Percentiles rank a stretch among this genome's conserved stretches.
Conservation (phyloP, 2,329 filamentous ascomycete genomes). For the Pseudodiploospora longispora region DNA sequence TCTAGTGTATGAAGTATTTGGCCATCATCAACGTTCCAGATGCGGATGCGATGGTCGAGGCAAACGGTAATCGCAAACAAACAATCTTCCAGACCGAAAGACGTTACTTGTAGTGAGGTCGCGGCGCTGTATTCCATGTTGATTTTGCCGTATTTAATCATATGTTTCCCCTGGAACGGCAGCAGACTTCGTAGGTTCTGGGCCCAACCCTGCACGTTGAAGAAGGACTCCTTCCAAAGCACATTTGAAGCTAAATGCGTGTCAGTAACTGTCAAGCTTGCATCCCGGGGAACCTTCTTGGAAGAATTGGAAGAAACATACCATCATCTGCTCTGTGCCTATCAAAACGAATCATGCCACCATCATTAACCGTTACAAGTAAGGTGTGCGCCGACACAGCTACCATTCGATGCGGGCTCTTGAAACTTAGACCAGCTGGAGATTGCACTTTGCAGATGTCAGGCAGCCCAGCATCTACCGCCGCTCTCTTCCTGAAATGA, state of each 20-base stretch:
- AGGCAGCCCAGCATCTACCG: slow-evolving; percentile 63
- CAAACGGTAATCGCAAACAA: slow-evolving; percentile 69
- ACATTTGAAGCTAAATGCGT: slow-evolving; percentile 15
- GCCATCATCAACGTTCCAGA: slow-evolving; percentile 82
- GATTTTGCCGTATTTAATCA: slow-evolving; percentile 53
- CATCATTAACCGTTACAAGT: slow-evolving; percentile 73
- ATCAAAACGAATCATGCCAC: slow-evolving; percentile 64
- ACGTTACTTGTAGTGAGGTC: slow-evolving; percentile 50
- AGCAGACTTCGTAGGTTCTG: slow-evolving; percentile 59
- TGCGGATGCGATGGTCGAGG: slow-evolving; percentile 78
- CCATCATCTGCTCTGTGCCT: slow-evolving; percentile 42
- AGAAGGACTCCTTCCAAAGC: slow-evolving; percentile 63
- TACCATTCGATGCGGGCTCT: slow-evolving; percentile 71
- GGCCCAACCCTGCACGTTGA: slow-evolving; percentile 65
- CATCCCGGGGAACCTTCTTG: background rate
- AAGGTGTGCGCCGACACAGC: slow-evolving; percentile 67
- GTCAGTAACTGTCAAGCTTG: background rate
- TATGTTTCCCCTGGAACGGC: slow-evolving; percentile 57
- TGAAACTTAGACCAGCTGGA: slow-evolving; percentile 67
- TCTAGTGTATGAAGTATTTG: slow-evolving; percentile 71
- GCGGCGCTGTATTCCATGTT: slow-evolving; percentile 62
- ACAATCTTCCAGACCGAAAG: slow-evolving; percentile 40
- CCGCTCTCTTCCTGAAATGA: slow-evolving; percentile 63
- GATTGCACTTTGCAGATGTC: slow-evolving; percentile 69
- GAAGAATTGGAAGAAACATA: slow-evolving; percentile 22